A percentile compares a stretch with the other conserved stretches of the same genome.
Evolutionary conservation across 768 basidiomycete species (phyloP).

Genomic region (Suillus brevipes): DNA sequence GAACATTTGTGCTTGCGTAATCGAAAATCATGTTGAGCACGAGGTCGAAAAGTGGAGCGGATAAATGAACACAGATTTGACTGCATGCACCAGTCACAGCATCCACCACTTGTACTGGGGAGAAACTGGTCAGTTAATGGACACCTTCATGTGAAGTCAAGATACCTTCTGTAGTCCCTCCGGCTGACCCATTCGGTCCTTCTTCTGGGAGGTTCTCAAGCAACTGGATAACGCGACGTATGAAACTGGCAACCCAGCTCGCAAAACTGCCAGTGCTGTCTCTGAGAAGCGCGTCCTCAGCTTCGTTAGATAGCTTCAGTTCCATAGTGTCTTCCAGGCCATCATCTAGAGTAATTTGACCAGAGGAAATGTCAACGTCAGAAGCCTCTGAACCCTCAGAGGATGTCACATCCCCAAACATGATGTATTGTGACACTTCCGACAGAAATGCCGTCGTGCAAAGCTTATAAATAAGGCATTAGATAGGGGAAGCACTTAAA

Average conservation of each 20-base stretch:
- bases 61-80: constrained; percentile 58
- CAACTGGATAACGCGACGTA: constrained; percentile 74
- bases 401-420: constrained; percentile 62
- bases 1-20: constrained; percentile 78
- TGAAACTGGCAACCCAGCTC: constrained; percentile 82
- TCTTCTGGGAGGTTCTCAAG: constrained; percentile 88
- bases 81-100: constrained; percentile 75
- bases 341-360: constrained; percentile 1
- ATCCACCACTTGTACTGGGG: constrained; percentile 69
- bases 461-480: constrained; percentile 42
- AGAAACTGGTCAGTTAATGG: not conserved
- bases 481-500: not conserved
- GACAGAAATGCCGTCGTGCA: constrained; percentile 76
- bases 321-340: constrained; percentile 2
- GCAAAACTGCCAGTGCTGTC: constrained; percentile 75
- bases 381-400: constrained; percentile 25
- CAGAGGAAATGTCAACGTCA: not conserved
- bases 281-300: constrained; percentile 72
- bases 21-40: constrained; percentile 83
- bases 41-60: constrained; percentile 73
- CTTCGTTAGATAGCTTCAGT: constrained; percentile 47
- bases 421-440: constrained; percentile 73
- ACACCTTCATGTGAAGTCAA: not conserved
- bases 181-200: constrained; percentile 59
- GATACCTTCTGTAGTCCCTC: constrained; percentile 64